Evolutionary conservation across 768 basidiomycete genomes (phyloP).

Genomic region (Tulasnella sp.): DNA sequence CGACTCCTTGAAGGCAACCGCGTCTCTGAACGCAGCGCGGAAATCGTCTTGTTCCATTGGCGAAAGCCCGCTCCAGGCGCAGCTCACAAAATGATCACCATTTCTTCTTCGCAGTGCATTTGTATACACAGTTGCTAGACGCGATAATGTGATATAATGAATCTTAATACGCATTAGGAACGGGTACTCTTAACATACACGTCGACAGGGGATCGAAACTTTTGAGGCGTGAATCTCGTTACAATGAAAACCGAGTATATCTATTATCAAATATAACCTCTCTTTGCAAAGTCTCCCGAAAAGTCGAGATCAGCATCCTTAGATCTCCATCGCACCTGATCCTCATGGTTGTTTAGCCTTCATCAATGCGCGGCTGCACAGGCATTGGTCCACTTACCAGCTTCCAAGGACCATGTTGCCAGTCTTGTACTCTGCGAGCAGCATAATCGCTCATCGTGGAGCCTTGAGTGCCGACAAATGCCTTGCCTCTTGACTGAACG

Average conservation of each 20-base stretch:
- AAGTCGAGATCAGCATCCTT: background rate
- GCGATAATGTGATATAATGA: too few relatives aligned
- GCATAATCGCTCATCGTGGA: constrained; percentile 64
- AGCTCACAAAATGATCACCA: background rate
- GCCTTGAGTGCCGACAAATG: constrained; percentile 60
- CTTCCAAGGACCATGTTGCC: constrained; percentile 39
- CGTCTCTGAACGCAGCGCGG: background rate
- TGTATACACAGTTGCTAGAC: background rate
- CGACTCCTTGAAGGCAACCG: background rate
- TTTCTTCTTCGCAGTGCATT: background rate
- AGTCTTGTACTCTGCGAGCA: constrained; percentile 50
- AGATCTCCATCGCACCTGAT: background rate
- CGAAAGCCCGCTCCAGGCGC: background rate
- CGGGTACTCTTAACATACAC: too few relatives aligned
- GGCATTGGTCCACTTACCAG: background rate
- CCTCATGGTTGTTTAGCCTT: background rate
- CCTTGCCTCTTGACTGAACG: constrained; percentile 52
- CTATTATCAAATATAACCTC: background rate
- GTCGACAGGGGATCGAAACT: too few relatives aligned
- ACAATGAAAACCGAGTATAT: too few relatives aligned
- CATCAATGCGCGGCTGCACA: background rate
- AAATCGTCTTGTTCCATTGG: background rate
- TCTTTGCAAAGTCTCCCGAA: background rate
- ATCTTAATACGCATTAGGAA: too few relatives aligned
- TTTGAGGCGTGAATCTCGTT: too few relatives aligned